Conservation (phyloP, 768 basidiomycete species). For the Mycena vulgaris region DNA sequence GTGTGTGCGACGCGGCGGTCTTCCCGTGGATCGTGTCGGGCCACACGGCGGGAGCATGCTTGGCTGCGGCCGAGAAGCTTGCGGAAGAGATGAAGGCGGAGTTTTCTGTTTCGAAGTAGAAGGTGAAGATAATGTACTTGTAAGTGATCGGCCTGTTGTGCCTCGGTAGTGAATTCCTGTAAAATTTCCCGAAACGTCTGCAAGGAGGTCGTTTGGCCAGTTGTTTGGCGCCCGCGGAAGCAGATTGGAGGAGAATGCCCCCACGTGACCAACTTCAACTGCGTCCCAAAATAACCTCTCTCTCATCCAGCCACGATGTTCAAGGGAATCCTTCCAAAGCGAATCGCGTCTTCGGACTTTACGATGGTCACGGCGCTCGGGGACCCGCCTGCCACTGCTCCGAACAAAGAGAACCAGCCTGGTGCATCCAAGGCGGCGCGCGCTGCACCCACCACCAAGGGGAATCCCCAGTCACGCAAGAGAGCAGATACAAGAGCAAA, state of each 20-base stretch:
- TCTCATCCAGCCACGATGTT: slow-evolving; percentile 69
- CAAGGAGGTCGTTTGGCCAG: no score
- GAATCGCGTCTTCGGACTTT: slow-evolving; percentile 78
- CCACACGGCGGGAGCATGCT: slow-evolving; percentile 59
- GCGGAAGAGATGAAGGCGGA: slow-evolving; percentile 52
- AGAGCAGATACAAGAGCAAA: slow-evolving; percentile 65
- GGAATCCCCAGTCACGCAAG: slow-evolving; percentile 50
- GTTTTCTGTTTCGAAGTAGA: slow-evolving; percentile 26
- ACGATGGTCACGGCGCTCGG: slow-evolving; percentile 76
- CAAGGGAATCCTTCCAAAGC: slow-evolving; percentile 83
- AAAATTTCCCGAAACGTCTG: no score
- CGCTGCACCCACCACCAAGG: slow-evolving; percentile 36
- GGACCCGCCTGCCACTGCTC: slow-evolving; percentile 62
- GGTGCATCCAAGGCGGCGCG: slow-evolving; percentile 38
- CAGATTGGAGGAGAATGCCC: background rate
- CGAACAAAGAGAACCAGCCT: slow-evolving; percentile 78
- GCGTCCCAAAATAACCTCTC: slow-evolving; percentile 45
- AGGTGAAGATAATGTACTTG: background rate
- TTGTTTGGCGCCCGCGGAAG: no score
- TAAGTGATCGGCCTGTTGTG: background rate
- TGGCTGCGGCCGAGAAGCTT: slow-evolving; percentile 53
- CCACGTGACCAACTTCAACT: slow-evolving; percentile 53
- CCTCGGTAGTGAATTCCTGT: no score
- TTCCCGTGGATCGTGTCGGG: slow-evolving; percentile 64
- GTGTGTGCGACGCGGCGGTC: slow-evolving; percentile 65